These are phyloP conservation scores for Apiospora pterosperma DNA, from an alignment of 2,329 filamentous ascomycete genomes.

Conservation along the genomic window DNA sequence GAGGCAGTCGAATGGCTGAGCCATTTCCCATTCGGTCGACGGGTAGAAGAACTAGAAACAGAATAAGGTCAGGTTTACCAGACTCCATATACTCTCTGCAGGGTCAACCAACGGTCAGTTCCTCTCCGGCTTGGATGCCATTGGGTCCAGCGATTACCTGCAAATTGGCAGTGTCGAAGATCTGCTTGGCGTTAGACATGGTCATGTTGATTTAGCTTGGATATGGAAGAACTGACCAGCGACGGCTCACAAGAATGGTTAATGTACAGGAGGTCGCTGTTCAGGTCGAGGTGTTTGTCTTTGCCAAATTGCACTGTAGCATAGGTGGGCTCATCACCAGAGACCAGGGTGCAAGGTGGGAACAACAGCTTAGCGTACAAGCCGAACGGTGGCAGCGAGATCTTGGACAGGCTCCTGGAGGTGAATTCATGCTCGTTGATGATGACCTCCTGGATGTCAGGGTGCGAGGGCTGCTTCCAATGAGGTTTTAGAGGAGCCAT, in stretches of 20 bases:
- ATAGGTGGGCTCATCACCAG: constrained; percentile 49
- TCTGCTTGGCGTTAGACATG: constrained; percentile 32
- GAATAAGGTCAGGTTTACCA: too few species aligned
- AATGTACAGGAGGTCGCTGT: constrained; percentile 64
- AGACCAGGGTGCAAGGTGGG: constrained; percentile 55
- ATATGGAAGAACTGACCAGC: constrained; percentile 45
- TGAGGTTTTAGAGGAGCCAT: constrained; percentile 57
- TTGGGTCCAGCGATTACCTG: constrained; percentile 56
- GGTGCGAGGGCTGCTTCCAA: constrained; percentile 61
- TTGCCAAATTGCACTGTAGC: constrained; percentile 60
- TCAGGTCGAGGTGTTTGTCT: constrained; percentile 56
- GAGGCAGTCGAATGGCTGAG: constrained; percentile 65
- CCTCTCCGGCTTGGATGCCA: constrained; percentile 52
- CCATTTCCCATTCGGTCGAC: constrained; percentile 72
- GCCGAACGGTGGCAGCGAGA: constrained; percentile 56
- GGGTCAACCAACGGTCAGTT: constrained; percentile 46
- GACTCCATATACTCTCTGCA: background rate
- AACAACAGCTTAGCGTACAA: constrained; percentile 65
- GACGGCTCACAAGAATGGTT: constrained; percentile 67
- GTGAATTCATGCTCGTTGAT: constrained; percentile 52
- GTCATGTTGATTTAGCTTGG: background rate
- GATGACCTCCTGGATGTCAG: constrained; percentile 54
- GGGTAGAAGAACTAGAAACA: constrained; percentile 64
- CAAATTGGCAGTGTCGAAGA: constrained; percentile 56
- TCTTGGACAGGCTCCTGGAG: constrained; percentile 56